Base-by-base conservation (phyloP, 495 filamentous ascomycete species). In the Penicillium cinerascens region DNA sequence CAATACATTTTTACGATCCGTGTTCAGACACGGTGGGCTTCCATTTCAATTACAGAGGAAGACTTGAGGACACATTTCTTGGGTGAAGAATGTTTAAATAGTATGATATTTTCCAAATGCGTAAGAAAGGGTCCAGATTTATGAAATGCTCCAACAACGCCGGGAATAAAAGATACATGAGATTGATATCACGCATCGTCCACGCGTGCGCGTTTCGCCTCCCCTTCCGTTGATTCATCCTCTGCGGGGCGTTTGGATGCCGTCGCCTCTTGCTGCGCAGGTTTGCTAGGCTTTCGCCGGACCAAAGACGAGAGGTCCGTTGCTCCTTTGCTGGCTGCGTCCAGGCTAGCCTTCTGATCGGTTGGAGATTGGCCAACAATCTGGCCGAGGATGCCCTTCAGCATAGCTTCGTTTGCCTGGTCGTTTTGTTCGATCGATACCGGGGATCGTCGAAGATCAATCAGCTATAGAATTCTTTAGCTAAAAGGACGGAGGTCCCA, bases 251-350 rank as follows among this genome's bases (percentile, higher is more conserved):
- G 63, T 50, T 72, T 72, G 4, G 59, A 55, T 33, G 52, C 37
- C 2, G 56, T 41, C 49, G 11, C 10, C 3, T 38, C 37, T 20
- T 43, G 44, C 22, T 61, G 59, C 10, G 57, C 39, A 21, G 58
- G 20, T 17, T 66, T 58, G 20, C 39, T 52, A 8, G 81, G 73
- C 78, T 95, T 95, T 48, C 88, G 70, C 52, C 78, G 81, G 3
- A 97, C 86, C n/a, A 97, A 68, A 11, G 86, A 82, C 1, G 86
- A 87, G n/a, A 98, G 68, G 62, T 98, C 95, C 42, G 81, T 95
- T 15, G 93, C 93, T 18, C 72, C 78, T 67, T 87, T 87, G 55
- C 86, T 86, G 35, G 84, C 91, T 58, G 91, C 87, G 51, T 90
- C 86, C 23, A 95, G 73, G 40, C 82, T 72, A 13, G 84, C 84